phyloP scores from a whole-genome alignment of 2,329 filamentous ascomycete genomes.

The Calycina herbarum region DNA sequence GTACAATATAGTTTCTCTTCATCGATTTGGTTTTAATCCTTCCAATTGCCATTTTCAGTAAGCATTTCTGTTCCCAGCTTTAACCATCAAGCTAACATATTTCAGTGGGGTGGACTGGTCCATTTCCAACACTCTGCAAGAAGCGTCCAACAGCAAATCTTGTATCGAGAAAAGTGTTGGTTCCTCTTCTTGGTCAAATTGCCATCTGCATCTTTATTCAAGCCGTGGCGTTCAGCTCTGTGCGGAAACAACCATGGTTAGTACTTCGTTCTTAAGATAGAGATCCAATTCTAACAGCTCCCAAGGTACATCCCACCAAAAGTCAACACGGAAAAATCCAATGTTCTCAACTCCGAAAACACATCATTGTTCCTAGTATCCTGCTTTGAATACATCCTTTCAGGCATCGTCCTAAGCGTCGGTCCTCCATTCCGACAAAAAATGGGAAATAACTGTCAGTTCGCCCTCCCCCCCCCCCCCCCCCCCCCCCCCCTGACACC shows the following conservation, averaged over 20 bases:
- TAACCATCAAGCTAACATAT: slow-evolving; percentile 44
- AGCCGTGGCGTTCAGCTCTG: slow-evolving; percentile 68
- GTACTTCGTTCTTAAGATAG: slow-evolving; percentile 20
- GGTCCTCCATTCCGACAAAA: slow-evolving; percentile 85
- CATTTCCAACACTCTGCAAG: slow-evolving; percentile 71
- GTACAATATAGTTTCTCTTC: slow-evolving; percentile 69
- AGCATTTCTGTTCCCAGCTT: slow-evolving; percentile 35
- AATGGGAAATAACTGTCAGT: slow-evolving; percentile 75
- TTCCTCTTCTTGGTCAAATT: slow-evolving; percentile 87
- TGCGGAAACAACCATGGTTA: slow-evolving; percentile 78
- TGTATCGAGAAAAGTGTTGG: slow-evolving; percentile 88
- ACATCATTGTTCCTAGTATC: slow-evolving; percentile 86
- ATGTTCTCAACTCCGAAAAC: slow-evolving; percentile 90
- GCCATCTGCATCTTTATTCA: slow-evolving; percentile 77
- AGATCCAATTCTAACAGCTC: neutral
- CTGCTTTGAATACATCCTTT: slow-evolving; percentile 93
- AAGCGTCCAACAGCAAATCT: slow-evolving; percentile 92
- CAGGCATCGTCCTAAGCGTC: slow-evolving; percentile 86
- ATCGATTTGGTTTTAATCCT: slow-evolving; percentile 92
- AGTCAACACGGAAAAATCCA: slow-evolving; percentile 74
- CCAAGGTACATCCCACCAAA: slow-evolving; percentile 75
- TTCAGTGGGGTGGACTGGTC: slow-evolving; percentile 91
- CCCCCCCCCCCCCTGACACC: neutral
- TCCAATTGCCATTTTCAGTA: slow-evolving; percentile 92
- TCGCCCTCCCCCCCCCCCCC: neutral